Conservation (phyloP, 371 early-diverging fungal genomes). For the Saksenaea vasiformis region DNA sequence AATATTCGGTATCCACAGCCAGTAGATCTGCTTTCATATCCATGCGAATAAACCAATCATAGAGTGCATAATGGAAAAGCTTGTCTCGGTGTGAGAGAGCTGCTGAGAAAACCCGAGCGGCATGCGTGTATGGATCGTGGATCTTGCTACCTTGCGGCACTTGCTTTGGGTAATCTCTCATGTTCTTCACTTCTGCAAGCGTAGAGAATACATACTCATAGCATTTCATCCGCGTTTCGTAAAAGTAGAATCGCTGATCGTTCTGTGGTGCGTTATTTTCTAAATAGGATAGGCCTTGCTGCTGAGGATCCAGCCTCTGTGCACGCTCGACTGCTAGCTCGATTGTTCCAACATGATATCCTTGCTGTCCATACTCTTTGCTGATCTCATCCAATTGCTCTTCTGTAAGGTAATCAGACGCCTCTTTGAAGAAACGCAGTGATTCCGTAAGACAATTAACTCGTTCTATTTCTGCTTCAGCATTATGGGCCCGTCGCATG, state of each 20-base stretch:
- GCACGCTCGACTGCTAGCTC: slow-evolving; percentile 77
- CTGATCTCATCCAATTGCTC: slow-evolving; percentile 65
- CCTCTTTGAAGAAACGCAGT: slow-evolving; percentile 55
- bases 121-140: slow-evolving; percentile 13
- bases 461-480: slow-evolving; percentile 51
- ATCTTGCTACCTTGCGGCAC: background rate
- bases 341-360: slow-evolving; percentile 61
- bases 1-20: slow-evolving; percentile 47
- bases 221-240: slow-evolving; percentile 44
- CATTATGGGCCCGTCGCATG: slow-evolving; percentile 48
- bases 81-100: slow-evolving; percentile 54
- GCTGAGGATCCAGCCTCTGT: slow-evolving; percentile 59
- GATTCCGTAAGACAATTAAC: slow-evolving; percentile 57
- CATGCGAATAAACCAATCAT: slow-evolving; percentile 63
- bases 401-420: slow-evolving; percentile 36
- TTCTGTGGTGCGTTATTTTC: slow-evolving; percentile 34
- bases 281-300: slow-evolving; percentile 51
- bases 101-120: slow-evolving; percentile 33
- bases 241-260: slow-evolving; percentile 32
- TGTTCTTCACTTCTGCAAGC: slow-evolving; percentile 22
- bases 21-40: slow-evolving; percentile 33
- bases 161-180: slow-evolving; percentile 16
- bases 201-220: slow-evolving; percentile 43
- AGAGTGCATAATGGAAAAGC: slow-evolving; percentile 71
- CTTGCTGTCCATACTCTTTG: slow-evolving; percentile 49